Evolutionary conservation across 768 basidiomycete species (phyloP).

Genomic region (Trametes cingulata): DNA sequence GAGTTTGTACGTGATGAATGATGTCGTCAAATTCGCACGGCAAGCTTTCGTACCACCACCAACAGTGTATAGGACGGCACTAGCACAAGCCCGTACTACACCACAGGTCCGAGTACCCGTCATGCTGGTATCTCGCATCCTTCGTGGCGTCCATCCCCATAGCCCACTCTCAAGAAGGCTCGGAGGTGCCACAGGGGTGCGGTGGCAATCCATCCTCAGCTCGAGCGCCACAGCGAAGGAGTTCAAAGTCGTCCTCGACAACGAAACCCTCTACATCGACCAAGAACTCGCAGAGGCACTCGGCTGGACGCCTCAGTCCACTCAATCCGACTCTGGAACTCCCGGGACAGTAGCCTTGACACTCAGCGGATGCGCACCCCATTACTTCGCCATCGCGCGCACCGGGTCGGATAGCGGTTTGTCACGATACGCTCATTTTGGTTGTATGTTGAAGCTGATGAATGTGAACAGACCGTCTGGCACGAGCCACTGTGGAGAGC

Average conservation of each 20-base stretch:
- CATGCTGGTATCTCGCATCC: background rate
- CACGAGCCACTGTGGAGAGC: slow-evolving; percentile 18
- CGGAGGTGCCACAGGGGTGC: background rate
- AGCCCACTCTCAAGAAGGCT: too few species aligned
- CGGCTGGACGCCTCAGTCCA: slow-evolving; percentile 19
- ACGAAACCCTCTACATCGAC: slow-evolving; percentile 25
- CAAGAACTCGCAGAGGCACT: slow-evolving; percentile 24
- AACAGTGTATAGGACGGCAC: too few species aligned
- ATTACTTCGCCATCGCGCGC: slow-evolving; percentile 25
- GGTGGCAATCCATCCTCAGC: slow-evolving; percentile 9
- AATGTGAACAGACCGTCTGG: slow-evolving; percentile 15
- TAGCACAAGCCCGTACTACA: too few species aligned
- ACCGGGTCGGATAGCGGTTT: slow-evolving; percentile 24
- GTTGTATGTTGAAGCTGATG: background rate
- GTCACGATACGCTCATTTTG: background rate
- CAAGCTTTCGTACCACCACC: too few species aligned
- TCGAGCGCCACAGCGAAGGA: slow-evolving; percentile 10
- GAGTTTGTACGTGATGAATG: too few species aligned
- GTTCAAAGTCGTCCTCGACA: slow-evolving; percentile 27
- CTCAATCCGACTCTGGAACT: background rate
- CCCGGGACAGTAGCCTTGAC: slow-evolving; percentile 10
- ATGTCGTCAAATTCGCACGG: too few species aligned
- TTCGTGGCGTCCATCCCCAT: background rate
- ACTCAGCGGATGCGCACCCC: slow-evolving; percentile 22
- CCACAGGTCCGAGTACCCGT: too few species aligned